Base-by-base conservation (phyloP, 2,329 filamentous ascomycete genomes). In the Aspergillus sp. region DNA sequence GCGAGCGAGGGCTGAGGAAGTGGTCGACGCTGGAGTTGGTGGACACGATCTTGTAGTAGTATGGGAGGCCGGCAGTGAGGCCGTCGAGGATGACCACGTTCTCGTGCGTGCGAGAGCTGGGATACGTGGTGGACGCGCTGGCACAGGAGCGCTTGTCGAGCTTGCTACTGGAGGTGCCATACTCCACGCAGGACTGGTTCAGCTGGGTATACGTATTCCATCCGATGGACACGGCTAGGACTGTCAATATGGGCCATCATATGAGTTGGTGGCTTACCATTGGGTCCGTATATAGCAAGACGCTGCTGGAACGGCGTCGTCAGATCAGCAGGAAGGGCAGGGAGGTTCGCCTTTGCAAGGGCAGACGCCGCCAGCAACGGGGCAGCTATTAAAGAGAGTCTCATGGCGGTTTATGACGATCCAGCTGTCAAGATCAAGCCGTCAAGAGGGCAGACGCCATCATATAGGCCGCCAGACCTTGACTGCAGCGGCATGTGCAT, bases 1-100 rank as follows among this genome's bases (percentile, higher is more conserved):
- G 74, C 3, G 71, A 58, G 1, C 83, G 80, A 3, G 82, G 79
- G 61, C 80, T 86, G 49, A 82, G 64, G 69, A 86, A 86, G 40
- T 81, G 77, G 34, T 79, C 77, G 8, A 82, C 72, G 4, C 67
- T 82, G 0, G 83, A 83, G 70, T 86, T 86, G 27, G 76, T 80
- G 2, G 82, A 84, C 8, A 74, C 75, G 49, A 86, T 84, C 72
- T 83, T 78, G 74, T 86, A 86, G 73, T 83, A 86, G 69, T 86
- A 86, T 0, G 77, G 83, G 1, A 82, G 84, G 0, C 79, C 82
- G 0, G 83, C 78, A 0, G 69, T 70, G 19, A 86, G 69, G 6
- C 66, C 73, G 0, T 73, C 72, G 34, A 86, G 68, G 2, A 73
- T 73, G 1, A 83, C 83, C 0, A 73, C 72, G 61, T 84, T 81